A percentile compares a stretch with the other conserved stretches of the same genome.
phyloP scores from a whole-genome alignment of 192 early-diverging fungal genomes.

The Coemansia sp. region DNA sequence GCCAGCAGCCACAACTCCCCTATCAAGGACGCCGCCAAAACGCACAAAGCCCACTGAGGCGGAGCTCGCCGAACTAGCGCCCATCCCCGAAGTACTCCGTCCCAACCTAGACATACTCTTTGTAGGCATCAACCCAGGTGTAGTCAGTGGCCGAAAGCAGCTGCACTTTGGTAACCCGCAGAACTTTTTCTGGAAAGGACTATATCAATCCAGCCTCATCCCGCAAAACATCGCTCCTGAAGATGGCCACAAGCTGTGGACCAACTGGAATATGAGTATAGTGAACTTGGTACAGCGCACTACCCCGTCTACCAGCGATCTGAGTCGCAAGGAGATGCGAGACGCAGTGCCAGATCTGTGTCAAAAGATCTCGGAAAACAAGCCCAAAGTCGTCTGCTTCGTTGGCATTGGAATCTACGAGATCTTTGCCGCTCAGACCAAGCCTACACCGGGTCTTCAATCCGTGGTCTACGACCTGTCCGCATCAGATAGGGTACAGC shows the following conservation, averaged over 20 bases:
- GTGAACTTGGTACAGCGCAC: constrained; percentile 65
- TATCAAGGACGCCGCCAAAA: neutral
- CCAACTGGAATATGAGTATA: constrained; percentile 60
- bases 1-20: neutral
- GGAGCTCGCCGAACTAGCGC: constrained; percentile 28
- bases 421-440: constrained; percentile 47
- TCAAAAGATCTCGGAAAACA: constrained; percentile 60
- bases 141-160: constrained; percentile 56
- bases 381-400: constrained; percentile 65
- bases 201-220: constrained; percentile 62
- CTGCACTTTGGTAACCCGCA: constrained; percentile 71
- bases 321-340: constrained; percentile 59
- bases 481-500: neutral
- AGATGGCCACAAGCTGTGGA: constrained; percentile 56
- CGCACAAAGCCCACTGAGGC: constrained; percentile 1
- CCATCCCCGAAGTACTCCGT: constrained; percentile 45
- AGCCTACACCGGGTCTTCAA: constrained; percentile 47
- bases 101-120: constrained; percentile 60
- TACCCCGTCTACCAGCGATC: constrained; percentile 58
- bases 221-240: constrained; percentile 51
- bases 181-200: constrained; percentile 74
- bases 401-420: constrained; percentile 71
- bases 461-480: constrained; percentile 27
- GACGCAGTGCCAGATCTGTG: constrained; percentile 60
- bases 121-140: constrained; percentile 73